These are phyloP conservation scores for Medicago lupulina DNA, from an alignment of 306 rosid genomes.

Conservation along the genomic window DNA sequence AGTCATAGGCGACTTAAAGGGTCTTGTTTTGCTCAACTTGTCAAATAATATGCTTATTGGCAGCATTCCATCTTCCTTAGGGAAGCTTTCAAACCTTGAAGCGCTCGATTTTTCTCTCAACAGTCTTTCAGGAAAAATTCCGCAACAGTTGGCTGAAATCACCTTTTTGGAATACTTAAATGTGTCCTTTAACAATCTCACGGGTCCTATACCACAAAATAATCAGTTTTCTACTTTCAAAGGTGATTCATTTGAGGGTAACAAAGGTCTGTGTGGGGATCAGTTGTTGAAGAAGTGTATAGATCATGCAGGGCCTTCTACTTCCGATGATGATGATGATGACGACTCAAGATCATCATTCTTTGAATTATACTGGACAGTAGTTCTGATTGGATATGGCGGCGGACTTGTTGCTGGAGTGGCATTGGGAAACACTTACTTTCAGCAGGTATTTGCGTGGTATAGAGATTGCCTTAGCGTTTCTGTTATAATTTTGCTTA, in stretches of 20 bases:
- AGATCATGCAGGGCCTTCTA: neutral
- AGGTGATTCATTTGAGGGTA: slow-evolving; percentile 30
- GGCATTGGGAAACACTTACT: slow-evolving; percentile 18
- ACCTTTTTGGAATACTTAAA: slow-evolving; percentile 32
- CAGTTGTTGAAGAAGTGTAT: slow-evolving; percentile 32
- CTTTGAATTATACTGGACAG: slow-evolving; percentile 7
- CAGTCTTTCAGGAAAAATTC: slow-evolving; percentile 35
- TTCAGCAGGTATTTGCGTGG: neutral
- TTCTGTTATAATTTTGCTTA: too few species aligned
- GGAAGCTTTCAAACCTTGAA: slow-evolving; percentile 42
- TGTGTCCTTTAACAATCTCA: slow-evolving; percentile 39
- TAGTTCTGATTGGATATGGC: slow-evolving; percentile 33
- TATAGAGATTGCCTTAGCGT: too few species aligned
- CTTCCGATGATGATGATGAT: slow-evolving; percentile 12
- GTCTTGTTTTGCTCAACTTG: slow-evolving; percentile 34
- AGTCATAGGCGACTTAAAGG: slow-evolving; percentile 17
- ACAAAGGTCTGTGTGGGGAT: slow-evolving; percentile 39
- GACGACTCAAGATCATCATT: neutral
- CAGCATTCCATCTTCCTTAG: slow-evolving; percentile 38
- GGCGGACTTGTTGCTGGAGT: slow-evolving; percentile 38
- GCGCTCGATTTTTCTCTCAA: slow-evolving; percentile 42
- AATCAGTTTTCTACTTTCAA: slow-evolving; percentile 35
- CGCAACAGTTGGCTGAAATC: slow-evolving; percentile 31
- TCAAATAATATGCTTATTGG: slow-evolving; percentile 42
- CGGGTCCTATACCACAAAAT: slow-evolving; percentile 39